These are phyloP conservation scores for Dittrichia graveolens DNA, from an alignment of 129 eudicot genomes.

Conservation along the genomic window DNA sequence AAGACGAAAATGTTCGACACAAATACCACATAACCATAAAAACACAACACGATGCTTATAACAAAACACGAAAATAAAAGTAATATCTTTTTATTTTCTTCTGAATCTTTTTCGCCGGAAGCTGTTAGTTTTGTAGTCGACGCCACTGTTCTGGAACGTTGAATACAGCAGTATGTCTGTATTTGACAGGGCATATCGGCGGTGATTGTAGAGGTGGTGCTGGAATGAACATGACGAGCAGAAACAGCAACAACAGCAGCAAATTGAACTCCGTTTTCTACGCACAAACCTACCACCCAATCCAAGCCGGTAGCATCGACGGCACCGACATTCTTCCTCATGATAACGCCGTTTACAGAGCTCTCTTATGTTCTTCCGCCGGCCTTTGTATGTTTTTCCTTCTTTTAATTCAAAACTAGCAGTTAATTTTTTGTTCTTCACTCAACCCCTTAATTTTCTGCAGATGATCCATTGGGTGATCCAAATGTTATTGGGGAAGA, in stretches of 20 bases:
- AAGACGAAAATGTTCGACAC: no score
- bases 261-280: slow-evolving; percentile 88
- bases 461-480: slow-evolving; percentile 95
- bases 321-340: slow-evolving; percentile 97
- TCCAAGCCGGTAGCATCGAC: slow-evolving; percentile 97
- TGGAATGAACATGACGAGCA: slow-evolving; percentile 21
- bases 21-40: no score
- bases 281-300: slow-evolving; percentile 82
- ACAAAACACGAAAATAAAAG: no score
- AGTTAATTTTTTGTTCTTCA: background rate
- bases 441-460: background rate
- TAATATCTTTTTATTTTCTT: no score
- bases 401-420: background rate
- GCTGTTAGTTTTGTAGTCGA: no score
- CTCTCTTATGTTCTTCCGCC: slow-evolving; percentile 91
- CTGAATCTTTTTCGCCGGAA: no score
- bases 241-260: slow-evolving; percentile 40
- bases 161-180: no score
- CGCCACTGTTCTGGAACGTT: no score
- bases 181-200: no score
- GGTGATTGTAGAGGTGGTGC: background rate
- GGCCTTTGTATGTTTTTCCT: slow-evolving; percentile 55
- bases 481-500: slow-evolving; percentile 80
- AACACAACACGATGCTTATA: no score
- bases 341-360: slow-evolving; percentile 88